Evolutionary conservation across 257 asterid species (phyloP).

Genomic region (Fraxinus cuspidata): DNA sequence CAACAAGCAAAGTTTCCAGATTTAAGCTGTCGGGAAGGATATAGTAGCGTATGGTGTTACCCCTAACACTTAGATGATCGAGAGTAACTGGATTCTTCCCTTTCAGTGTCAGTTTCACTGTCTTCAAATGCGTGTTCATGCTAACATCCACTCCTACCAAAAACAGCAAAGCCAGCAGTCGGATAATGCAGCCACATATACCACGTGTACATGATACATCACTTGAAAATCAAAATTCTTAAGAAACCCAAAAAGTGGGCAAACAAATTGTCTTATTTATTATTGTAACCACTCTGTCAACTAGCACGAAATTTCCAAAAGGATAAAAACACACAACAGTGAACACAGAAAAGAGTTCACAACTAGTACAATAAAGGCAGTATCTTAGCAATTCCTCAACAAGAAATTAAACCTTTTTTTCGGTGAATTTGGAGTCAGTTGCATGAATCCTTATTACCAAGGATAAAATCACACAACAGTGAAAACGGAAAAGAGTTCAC

Average conservation of each 20-base stretch:
- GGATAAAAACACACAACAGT: background rate
- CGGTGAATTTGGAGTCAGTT: background rate
- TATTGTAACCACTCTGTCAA: background rate
- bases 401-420: background rate
- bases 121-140: conserved; percentile 76
- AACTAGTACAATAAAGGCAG: background rate
- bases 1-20: conserved; percentile 65
- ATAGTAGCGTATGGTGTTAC: conserved; percentile 68
- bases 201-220: background rate
- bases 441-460: background rate
- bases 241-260: background rate
- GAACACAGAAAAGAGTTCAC: background rate
- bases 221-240: background rate
- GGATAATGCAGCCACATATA: background rate
- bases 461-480: background rate
- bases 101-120: conserved; percentile 58
- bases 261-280: background rate
- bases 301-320: no score
- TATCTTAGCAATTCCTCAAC: background rate
- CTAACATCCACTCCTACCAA: conserved; percentile 64
- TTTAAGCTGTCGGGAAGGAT: conserved; percentile 75
- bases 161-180: conserved; percentile 6
- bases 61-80: conserved; percentile 73
- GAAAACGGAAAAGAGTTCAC: background rate
- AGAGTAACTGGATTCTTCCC: conserved; percentile 68